These are phyloP conservation scores for Lactarius sanguifluus DNA, from an alignment of 768 basidiomycete genomes.

Conservation along the genomic window DNA sequence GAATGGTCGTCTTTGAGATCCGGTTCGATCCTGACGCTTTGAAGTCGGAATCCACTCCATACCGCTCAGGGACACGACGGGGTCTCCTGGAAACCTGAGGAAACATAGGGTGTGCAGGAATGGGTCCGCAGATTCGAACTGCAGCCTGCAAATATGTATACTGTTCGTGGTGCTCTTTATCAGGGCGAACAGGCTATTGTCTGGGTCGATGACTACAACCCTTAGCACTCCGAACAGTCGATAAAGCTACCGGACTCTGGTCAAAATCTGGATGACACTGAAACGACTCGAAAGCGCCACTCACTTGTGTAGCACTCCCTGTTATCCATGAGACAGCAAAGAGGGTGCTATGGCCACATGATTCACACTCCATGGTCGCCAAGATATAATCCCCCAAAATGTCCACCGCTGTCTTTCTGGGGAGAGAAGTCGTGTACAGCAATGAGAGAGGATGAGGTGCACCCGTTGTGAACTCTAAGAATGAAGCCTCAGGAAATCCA, in stretches of 20 bases:
- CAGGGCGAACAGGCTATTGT: conserved; percentile 12
- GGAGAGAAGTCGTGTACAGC: conserved; percentile 2
- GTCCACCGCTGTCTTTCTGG: conserved; percentile 7
- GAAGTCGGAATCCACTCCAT: conserved; percentile 17
- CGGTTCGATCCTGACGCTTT: neutral
- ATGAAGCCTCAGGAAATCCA: neutral
- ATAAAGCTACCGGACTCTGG: neutral
- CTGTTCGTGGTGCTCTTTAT: conserved; percentile 1
- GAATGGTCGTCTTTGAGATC: neutral
- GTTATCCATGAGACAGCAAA: conserved; percentile 20
- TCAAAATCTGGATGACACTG: neutral
- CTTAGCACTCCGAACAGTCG: conserved; percentile 2
- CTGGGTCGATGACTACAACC: conserved; percentile 8
- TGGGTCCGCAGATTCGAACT: neutral
- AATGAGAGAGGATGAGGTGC: conserved; percentile 15
- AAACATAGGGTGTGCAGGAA: conserved; percentile 12
- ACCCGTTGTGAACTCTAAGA: conserved; percentile 17
- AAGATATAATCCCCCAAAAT: conserved; percentile 19
- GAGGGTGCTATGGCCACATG: neutral
- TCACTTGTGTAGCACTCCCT: conserved; percentile 2
- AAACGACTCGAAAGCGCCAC: neutral
- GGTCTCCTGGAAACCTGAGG: conserved; percentile 8
- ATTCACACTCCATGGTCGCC: neutral
- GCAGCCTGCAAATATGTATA: neutral
- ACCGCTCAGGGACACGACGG: neutral